Conservation (phyloP, 169 alveolate species). For the Hammondia hammondi region DNA sequence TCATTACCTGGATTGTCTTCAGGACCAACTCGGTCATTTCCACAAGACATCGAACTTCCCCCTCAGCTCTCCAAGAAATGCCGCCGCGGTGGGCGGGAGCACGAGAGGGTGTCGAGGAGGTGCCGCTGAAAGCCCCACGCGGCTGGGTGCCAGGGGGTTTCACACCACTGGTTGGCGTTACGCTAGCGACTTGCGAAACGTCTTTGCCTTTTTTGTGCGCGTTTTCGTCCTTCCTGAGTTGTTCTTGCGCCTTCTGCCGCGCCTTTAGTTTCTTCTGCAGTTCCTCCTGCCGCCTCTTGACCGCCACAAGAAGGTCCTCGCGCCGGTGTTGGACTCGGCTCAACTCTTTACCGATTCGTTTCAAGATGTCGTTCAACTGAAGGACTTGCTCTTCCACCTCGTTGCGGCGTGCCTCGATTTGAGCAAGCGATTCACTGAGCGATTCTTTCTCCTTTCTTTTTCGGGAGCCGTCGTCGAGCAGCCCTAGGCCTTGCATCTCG, state of each 20-base stretch:
- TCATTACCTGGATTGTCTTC: not conserved
- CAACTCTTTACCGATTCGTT: not conserved
- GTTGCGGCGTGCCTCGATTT: not conserved
- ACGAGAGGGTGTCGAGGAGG: not conserved
- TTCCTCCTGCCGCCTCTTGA: not conserved
- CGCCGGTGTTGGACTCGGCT: not conserved
- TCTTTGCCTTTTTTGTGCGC: not conserved
- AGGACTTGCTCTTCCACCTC: not conserved
- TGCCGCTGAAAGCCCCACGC: not conserved
- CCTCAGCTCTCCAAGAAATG: slow-evolving; percentile 26
- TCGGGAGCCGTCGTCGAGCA: not conserved
- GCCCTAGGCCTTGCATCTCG: not conserved
- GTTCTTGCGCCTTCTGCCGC: not conserved
- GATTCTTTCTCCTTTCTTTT: not conserved
- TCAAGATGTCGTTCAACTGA: not conserved
- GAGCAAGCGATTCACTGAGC: not conserved
- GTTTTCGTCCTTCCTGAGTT: not conserved
- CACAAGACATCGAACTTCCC: not conserved
- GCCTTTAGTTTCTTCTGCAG: not conserved
- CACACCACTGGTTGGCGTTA: not conserved
- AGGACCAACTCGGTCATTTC: slow-evolving; percentile 7
- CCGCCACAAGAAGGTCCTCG: not conserved
- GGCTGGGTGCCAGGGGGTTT: not conserved
- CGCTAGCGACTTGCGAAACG: not conserved
- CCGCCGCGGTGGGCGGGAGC: not conserved